Percentiles rank a stretch among this genome's conserved stretches.
phyloP scores from a whole-genome alignment of 768 basidiomycete species.

The Leccinum imitatum region DNA sequence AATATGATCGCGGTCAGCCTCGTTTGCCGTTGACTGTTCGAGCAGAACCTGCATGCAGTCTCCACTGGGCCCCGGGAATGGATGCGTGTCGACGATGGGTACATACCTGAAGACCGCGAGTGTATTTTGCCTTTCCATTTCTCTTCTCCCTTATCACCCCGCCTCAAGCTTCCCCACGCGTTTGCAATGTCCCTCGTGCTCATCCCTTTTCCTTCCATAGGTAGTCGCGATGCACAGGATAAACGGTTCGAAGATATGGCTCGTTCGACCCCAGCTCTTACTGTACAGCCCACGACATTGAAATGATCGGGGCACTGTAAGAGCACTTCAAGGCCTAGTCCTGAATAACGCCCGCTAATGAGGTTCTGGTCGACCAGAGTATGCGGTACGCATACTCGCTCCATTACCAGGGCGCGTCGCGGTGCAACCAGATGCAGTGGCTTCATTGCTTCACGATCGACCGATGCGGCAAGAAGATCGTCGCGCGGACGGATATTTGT shows the following conservation, averaged over 20 bases:
- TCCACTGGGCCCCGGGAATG: too few species aligned
- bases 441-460: slow-evolving; percentile 25
- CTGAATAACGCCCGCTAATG: slow-evolving; percentile 25
- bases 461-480: slow-evolving; percentile 16
- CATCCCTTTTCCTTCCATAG: slow-evolving; percentile 9
- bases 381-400: slow-evolving; percentile 31
- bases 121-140: slow-evolving; percentile 1
- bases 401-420: slow-evolving; percentile 27
- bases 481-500: slow-evolving; percentile 26
- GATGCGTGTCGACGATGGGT: too few species aligned
- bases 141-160: too few species aligned
- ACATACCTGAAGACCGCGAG: too few species aligned
- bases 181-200: background rate
- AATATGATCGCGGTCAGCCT: too few species aligned
- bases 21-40: too few species aligned
- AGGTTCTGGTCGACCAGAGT: slow-evolving; percentile 24
- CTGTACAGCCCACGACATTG: slow-evolving; percentile 44
- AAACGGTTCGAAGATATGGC: slow-evolving; percentile 32
- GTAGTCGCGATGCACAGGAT: slow-evolving; percentile 38
- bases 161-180: too few species aligned
- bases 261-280: slow-evolving; percentile 34
- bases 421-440: slow-evolving; percentile 30
- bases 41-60: too few species aligned
- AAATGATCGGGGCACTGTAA: slow-evolving; percentile 38
- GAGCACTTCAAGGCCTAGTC: slow-evolving; percentile 28